Conservation (phyloP, 75 land plant genomes). For the Picea sitchensis region DNA sequence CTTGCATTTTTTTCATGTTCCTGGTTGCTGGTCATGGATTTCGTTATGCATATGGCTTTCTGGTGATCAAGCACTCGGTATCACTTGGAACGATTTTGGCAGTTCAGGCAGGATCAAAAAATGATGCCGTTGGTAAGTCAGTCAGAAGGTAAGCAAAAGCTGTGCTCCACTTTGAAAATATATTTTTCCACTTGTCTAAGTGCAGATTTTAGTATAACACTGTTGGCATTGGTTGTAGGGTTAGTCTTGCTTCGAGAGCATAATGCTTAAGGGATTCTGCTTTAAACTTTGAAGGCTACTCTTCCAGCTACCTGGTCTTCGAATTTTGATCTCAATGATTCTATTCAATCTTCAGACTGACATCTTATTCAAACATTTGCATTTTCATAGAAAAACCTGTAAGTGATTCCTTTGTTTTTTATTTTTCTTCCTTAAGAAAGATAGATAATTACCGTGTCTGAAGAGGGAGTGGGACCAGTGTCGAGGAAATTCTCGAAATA, state of each 20-base stretch:
- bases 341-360: constrained; percentile 4
- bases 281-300: neutral
- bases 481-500: neutral
- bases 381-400: constrained; percentile 3
- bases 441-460: neutral
- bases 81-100: constrained; percentile 18
- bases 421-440: constrained; percentile 1
- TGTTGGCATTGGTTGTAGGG: neutral
- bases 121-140: constrained; percentile 25
- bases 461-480: neutral
- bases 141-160: constrained; percentile 34
- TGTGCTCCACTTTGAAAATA: neutral
- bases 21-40: neutral
- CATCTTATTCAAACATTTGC: neutral
- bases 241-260: constrained; percentile 3
- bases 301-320: neutral
- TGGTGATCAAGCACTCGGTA: constrained; percentile 23
- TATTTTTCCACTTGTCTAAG: neutral
- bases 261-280: neutral
- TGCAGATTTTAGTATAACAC: neutral
- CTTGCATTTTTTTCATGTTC: constrained; percentile 4
- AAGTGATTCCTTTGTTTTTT: constrained; percentile 1
- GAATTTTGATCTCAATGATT: constrained; percentile 6
- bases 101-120: constrained; percentile 16
- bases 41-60: constrained; percentile 1